phyloP scores from a whole-genome alignment of 768 basidiomycete genomes.

The Hericium erinaceus region DNA sequence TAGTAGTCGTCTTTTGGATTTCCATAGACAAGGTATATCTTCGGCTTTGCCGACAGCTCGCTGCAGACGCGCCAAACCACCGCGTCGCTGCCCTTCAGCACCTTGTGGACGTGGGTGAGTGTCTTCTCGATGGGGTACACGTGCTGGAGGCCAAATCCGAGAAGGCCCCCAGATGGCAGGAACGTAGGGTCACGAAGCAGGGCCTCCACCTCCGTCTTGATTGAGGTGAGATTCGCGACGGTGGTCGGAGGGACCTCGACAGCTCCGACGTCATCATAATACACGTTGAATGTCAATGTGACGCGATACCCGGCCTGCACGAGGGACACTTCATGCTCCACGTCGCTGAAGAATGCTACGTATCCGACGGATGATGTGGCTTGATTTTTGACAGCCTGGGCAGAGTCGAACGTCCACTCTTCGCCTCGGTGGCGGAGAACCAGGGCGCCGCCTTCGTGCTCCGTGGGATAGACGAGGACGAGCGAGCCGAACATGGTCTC shows the following conservation, averaged over 20 bases:
- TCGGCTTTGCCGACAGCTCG: background rate
- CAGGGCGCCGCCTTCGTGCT: conserved; percentile 23
- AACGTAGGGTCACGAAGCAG: conserved; percentile 1
- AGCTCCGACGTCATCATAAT: conserved; percentile 5
- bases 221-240: background rate
- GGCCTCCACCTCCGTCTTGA: background rate
- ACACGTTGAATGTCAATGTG: conserved; percentile 36
- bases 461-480: conserved; percentile 38
- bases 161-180: background rate
- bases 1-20: background rate
- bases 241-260: background rate
- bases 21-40: background rate
- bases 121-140: background rate
- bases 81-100: conserved; percentile 3
- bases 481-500: conserved; percentile 27
- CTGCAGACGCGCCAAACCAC: background rate
- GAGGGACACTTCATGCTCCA: conserved; percentile 35
- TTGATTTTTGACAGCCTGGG: conserved; percentile 8
- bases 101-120: background rate
- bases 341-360: conserved; percentile 34
- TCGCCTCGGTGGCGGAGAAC: background rate
- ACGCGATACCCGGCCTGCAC: conserved; percentile 33
- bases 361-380: conserved; percentile 21
- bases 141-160: conserved; percentile 4
- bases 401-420: background rate